Percentiles rank a stretch among this genome's conserved stretches.
Evolutionary conservation across 2,329 filamentous ascomycete species (phyloP).

Genomic region (Phialocephala sp.): DNA sequence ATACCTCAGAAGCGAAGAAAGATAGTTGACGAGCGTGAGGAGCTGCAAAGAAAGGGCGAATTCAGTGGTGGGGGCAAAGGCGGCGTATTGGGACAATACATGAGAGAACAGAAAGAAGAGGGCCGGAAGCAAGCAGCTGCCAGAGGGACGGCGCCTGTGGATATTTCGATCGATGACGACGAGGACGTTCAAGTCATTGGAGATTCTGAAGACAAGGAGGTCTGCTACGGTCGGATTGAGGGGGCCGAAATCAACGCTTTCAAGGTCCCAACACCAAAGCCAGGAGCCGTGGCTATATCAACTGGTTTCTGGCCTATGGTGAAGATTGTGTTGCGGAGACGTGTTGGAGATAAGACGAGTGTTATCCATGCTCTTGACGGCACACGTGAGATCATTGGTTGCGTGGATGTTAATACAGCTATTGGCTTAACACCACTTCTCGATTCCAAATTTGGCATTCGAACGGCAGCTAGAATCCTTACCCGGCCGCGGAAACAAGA

Average conservation of each 20-base stretch:
- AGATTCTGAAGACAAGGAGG: slow-evolving; percentile 69
- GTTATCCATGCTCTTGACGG: slow-evolving; percentile 78
- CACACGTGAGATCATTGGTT: slow-evolving; percentile 73
- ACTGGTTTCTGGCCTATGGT: slow-evolving; percentile 72
- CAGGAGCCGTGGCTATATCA: slow-evolving; percentile 62
- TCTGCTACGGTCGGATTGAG: slow-evolving; percentile 82
- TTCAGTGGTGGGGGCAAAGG: slow-evolving; percentile 57
- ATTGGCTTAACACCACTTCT: slow-evolving; percentile 73
- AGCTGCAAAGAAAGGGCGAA: slow-evolving; percentile 47
- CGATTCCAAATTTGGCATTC: slow-evolving; percentile 69
- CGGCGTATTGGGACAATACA: slow-evolving; percentile 67
- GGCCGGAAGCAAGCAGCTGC: slow-evolving; percentile 44
- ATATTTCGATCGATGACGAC: slow-evolving; percentile 51
- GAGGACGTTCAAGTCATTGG: slow-evolving; percentile 63
- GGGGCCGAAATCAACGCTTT: slow-evolving; percentile 69
- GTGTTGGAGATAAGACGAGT: slow-evolving; percentile 58
- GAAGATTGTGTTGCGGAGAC: slow-evolving; percentile 71
- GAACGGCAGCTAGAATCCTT: slow-evolving; percentile 74
- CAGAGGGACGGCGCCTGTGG: slow-evolving; percentile 46
- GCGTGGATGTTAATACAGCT: slow-evolving; percentile 72
- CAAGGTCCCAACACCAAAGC: slow-evolving; percentile 71
- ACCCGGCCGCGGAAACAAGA: slow-evolving; percentile 64
- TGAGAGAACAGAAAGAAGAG: slow-evolving; percentile 64
- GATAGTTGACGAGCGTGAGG: slow-evolving; percentile 51
- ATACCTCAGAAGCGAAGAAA: slow-evolving; percentile 72